phyloP scores from a whole-genome alignment of 163 green algal species.

The Scenedesmus sp. region DNA sequence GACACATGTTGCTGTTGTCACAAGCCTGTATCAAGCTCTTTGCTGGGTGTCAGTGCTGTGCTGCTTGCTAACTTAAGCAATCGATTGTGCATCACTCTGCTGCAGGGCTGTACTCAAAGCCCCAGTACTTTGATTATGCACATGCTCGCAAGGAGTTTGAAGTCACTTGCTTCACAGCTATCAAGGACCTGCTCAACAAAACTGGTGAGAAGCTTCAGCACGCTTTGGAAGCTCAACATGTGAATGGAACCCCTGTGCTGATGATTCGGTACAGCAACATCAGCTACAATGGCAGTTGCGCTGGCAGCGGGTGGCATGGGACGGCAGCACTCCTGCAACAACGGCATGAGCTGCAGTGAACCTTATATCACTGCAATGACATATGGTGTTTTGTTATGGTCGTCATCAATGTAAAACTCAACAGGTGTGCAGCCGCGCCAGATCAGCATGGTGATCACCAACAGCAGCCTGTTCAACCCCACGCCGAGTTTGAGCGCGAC shows the following conservation, averaged over 20 bases:
- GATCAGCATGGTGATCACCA: conserved; percentile 96
- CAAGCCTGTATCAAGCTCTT: background rate
- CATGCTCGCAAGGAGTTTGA: conserved; percentile 90
- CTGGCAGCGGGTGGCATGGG: conserved; percentile 46
- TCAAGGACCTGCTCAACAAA: conserved; percentile 81
- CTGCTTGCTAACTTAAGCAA: background rate
- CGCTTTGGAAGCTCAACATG: background rate
- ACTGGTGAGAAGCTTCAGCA: conserved; percentile 56
- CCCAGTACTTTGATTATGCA: conserved; percentile 69
- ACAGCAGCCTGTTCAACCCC: conserved; percentile 98
- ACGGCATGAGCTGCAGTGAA: background rate
- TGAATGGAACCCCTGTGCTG: background rate
- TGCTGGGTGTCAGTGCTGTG: background rate
- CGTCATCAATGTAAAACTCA: conserved; percentile 82
- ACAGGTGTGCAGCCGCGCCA: conserved; percentile 75
- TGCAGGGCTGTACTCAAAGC: conserved; percentile 57
- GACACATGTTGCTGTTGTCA: background rate
- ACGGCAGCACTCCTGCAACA: background rate
- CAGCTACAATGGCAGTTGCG: background rate
- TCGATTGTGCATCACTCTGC: background rate
- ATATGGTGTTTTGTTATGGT: conserved; percentile 44
- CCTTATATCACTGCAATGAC: background rate
- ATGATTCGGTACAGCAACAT: background rate
- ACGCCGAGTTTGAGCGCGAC: conserved; percentile 95
- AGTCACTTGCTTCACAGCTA: conserved; percentile 70